Base-by-base conservation (phyloP, 2,329 filamentous ascomycete species). In the Colletotrichum noveboracense region DNA sequence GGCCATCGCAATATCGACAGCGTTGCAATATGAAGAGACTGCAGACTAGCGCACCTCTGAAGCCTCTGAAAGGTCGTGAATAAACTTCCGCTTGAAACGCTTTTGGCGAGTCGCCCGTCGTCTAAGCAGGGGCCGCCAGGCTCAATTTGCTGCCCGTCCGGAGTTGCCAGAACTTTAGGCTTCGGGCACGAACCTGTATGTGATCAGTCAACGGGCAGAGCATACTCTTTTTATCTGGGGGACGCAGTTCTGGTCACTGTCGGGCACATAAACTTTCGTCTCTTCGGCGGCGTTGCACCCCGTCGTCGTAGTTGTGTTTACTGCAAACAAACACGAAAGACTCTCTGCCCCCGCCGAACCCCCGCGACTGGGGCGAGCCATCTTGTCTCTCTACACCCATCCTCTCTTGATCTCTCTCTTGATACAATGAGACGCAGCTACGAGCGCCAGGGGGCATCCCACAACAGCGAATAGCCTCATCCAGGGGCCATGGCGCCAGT, bases 31-130 rank as follows among this genome's bases (percentile, higher is more conserved):
- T 62, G 28, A 24, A n/a, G 32, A 62, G 30, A 34, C 30, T 62
- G 32, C n/a, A 21, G 12, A n/a, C 58, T 21, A 62, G 26, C 18
- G 48, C 26, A 24, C 69, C n/a, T 16, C 28, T 21, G 30, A 21
- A 62, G 28, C 28, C 30, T n/a, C 12, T 32, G 6, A 36, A 58
- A 16, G 12, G 58, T n/a, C 30, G 66, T 69, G 24, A 58, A 74
- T 74, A 70, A 34, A 58, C 71, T 74, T 74, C 71, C 14, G 66
- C 66, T 70, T 74, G 58, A 74, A 74, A 70, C 71, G 18, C n/a
- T 34, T 65, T 58, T 58, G 71, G 38, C 58, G 71, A 74, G 56
- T 70, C 65, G 66, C 7, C 21, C 28, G 43, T 48, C 18, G 56
- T 36, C 52, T 10, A 38, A 62, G 64, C 56, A 60, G 36, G 55